Percentiles rank a stretch among this genome's conserved stretches.
These are phyloP conservation scores for Amanita jacksonii DNA, from an alignment of 768 basidiomycete species.

Conservation along the genomic window DNA sequence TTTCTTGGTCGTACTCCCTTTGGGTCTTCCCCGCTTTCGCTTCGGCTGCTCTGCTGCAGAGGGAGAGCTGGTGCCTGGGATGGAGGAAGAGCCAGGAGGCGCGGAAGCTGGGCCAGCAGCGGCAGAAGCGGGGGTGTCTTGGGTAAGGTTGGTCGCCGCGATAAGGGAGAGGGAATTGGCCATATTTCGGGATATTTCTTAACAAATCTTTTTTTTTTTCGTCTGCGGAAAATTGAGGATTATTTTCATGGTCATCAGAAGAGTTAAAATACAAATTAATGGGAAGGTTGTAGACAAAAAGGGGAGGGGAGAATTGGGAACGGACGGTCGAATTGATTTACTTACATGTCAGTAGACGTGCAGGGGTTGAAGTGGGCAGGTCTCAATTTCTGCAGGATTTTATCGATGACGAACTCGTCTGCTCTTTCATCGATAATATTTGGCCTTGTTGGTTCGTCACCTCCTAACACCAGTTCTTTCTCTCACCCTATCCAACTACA, in stretches of 20 bases:
- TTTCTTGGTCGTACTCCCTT: constrained; percentile 76
- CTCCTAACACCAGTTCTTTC: too few relatives aligned
- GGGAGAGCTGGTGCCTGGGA: background rate
- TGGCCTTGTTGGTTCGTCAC: constrained; percentile 6
- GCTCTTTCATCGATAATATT: background rate
- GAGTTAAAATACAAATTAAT: too few relatives aligned
- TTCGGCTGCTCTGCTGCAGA: constrained; percentile 23
- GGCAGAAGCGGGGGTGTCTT: too few relatives aligned
- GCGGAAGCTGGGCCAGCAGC: too few relatives aligned
- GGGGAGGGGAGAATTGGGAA: too few relatives aligned
- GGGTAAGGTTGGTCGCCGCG: background rate
- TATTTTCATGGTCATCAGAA: constrained; percentile 6
- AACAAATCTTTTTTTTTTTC: too few relatives aligned
- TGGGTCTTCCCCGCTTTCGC: constrained; percentile 68
- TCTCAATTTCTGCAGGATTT: constrained; percentile 3
- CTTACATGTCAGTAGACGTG: constrained; percentile 5
- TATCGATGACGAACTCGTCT: constrained; percentile 1
- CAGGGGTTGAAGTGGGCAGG: too few relatives aligned
- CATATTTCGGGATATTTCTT: constrained; percentile 3
- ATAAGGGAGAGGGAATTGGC: constrained; percentile 6
- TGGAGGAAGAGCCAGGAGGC: background rate
- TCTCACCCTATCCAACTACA: too few relatives aligned
- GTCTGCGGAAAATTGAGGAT: constrained; percentile 5
- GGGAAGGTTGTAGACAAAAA: too few relatives aligned
- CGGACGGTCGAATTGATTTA: too few relatives aligned